Evolutionary conservation across 495 filamentous ascomycete species (phyloP).

Genomic region (Staphylotrichum tortipilum): DNA sequence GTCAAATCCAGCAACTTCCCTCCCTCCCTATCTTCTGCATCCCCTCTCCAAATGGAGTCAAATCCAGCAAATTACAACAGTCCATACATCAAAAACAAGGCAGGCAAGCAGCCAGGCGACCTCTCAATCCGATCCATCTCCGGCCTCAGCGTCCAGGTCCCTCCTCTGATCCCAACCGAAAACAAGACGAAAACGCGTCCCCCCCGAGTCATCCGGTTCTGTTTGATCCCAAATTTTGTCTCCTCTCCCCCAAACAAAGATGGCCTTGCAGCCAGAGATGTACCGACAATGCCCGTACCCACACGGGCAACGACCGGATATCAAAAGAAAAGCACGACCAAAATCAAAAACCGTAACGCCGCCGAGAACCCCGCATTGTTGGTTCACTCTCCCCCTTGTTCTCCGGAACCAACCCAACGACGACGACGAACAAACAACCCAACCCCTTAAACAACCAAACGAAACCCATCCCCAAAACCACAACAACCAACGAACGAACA

Average conservation of each 20-base stretch:
- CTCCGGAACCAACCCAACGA: background rate
- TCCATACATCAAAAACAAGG: too few species aligned
- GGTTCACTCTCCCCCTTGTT: background rate
- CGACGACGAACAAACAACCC: too few species aligned
- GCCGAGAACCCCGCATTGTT: too few species aligned
- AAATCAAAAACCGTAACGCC: too few species aligned
- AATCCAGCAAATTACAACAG: constrained; percentile 4
- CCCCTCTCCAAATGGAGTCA: too few species aligned
- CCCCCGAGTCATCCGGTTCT: background rate
- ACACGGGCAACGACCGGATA: background rate
- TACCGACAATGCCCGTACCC: background rate
- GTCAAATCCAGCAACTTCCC: too few species aligned
- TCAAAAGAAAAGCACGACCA: background rate
- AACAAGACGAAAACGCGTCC: background rate
- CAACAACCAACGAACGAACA: too few species aligned
- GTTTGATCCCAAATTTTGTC: constrained; percentile 1
- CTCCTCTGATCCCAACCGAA: too few species aligned
- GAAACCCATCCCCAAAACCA: background rate
- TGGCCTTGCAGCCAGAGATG: background rate
- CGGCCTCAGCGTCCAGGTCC: too few species aligned
- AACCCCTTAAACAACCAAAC: too few species aligned
- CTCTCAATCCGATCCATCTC: background rate
- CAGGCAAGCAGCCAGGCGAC: background rate
- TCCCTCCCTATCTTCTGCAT: too few species aligned
- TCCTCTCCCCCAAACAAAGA: background rate